Percentiles rank a stretch among this genome's conserved stretches.
Conservation (phyloP, 2,329 filamentous ascomycete genomes). For the Colletotrichum theobromicola region DNA sequence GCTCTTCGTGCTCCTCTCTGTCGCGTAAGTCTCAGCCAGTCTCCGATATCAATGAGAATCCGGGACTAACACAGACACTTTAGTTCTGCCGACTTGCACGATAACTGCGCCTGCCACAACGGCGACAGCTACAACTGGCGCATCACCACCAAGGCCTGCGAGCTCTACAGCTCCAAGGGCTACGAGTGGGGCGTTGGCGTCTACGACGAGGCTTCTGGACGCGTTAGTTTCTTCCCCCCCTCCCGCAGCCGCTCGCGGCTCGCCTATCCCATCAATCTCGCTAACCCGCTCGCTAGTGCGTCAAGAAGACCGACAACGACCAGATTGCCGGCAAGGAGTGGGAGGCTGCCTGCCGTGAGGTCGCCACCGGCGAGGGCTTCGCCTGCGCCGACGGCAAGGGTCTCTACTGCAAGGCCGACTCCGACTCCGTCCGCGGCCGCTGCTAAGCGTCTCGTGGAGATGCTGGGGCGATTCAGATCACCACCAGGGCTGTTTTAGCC, state of each 20-base stretch:
- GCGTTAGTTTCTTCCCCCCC: not conserved
- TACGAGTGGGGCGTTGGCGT: conserved; percentile 17
- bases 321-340: conserved; percentile 23
- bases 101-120: conserved; percentile 25
- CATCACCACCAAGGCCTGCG: conserved; percentile 25
- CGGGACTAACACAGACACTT: not conserved
- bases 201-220: conserved; percentile 20
- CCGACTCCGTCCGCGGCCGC: conserved; percentile 13
- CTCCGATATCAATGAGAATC: fast-evolving
- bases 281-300: conserved; percentile 5
- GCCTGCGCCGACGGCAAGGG: conserved; percentile 25
- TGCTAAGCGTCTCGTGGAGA: conserved; percentile 14
- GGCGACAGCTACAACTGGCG: conserved; percentile 28
- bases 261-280: not conserved
- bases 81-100: conserved; percentile 27
- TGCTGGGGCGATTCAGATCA: not conserved
- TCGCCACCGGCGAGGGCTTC: conserved; percentile 21
- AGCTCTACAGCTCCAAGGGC: conserved; percentile 15
- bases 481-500: not conserved
- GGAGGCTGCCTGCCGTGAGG: conserved; percentile 22
- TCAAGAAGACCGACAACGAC: conserved; percentile 1
- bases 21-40: not conserved
- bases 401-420: conserved; percentile 21
- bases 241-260: not conserved
- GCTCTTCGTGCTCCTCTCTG: not conserved